phyloP scores from a whole-genome alignment of 1,139 yeast species.

The Barnettozyma hawaiiensis region DNA sequence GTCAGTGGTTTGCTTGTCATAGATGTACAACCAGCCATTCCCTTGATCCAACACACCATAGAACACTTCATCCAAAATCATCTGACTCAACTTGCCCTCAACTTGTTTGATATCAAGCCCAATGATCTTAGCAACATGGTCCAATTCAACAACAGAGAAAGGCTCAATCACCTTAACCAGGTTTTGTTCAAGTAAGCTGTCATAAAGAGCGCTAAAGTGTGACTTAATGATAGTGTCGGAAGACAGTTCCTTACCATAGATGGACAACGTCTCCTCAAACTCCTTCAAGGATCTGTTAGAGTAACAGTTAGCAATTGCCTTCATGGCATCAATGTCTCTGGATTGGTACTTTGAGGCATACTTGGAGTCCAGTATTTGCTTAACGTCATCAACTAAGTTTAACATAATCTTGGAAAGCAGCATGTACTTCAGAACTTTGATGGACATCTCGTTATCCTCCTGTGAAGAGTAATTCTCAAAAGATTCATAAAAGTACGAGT shows the following conservation, averaged over 20 bases:
- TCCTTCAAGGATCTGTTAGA: slow-evolving; percentile 86
- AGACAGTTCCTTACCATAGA: slow-evolving; percentile 70
- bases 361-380: slow-evolving; percentile 69
- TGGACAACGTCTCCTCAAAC: slow-evolving; percentile 72
- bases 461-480: slow-evolving; percentile 75
- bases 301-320: slow-evolving; percentile 85
- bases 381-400: slow-evolving; percentile 80
- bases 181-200: slow-evolving; percentile 87
- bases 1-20: slow-evolving; percentile 84
- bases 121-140: slow-evolving; percentile 81
- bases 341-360: slow-evolving; percentile 78
- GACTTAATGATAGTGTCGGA: slow-evolving; percentile 85
- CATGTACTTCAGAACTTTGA: slow-evolving; percentile 85
- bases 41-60: slow-evolving; percentile 98
- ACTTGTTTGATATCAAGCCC: slow-evolving; percentile 87
- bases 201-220: slow-evolving; percentile 90
- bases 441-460: slow-evolving; percentile 60
- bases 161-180: slow-evolving; percentile 93
- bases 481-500: slow-evolving; percentile 89
- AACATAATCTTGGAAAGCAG: slow-evolving; percentile 90
- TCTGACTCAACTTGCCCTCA: slow-evolving; percentile 91
- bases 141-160: slow-evolving; percentile 87
- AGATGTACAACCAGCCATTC: slow-evolving; percentile 92
- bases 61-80: slow-evolving; percentile 92
- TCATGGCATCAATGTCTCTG: slow-evolving; percentile 81